Evolutionary conservation across 176 grass and related monocot genomes (phyloP), one percentile per base, ranked within the genome.

Genomic region (Carex kokanica): DNA sequence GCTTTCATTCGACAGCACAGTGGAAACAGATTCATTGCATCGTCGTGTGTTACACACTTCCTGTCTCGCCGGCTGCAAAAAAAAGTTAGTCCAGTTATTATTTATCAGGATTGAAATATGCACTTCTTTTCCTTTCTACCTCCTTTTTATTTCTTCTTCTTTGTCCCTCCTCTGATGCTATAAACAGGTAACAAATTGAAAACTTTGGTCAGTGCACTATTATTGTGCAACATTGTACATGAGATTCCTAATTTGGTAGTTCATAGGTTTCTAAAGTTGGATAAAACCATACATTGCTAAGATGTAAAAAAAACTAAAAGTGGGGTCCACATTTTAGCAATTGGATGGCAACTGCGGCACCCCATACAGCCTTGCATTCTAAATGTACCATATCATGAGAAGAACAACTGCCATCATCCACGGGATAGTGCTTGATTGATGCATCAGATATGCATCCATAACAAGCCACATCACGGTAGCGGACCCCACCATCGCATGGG

Each of bases 401-500:
- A 74, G 86, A 85, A 90, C 92, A 94, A 27, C 84, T 88, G 74
- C 86, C 85, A 89, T 96, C 93, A 83, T 93, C 87, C n/a, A 93
- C 83, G 47, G 93, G 85, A 72, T 89, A 97, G 64, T 97, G 91
- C 78, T 86, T 91, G 68, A 93, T 89, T 0, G 85, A 91, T 65
- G 38, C 54, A 82, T 91, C 87, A 83, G 79, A 78, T 43, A 83
- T 79, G 79, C 78, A 88, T 88, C 91, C 93, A 86, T 88, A 97
- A 82, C 93, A 97, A 17, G 10, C 79, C 14, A 82, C 79, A 10
- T 82, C 59, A 9, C 58, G 79, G 82, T 97, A 97, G 18, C 89
- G 81, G 27, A 93, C 10, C 27, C 93, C 91, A 75, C 91, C 93
- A 85, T 97, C 93, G 86, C 93, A 93, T 64, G 91, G 93, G 60